Percentiles rank a stretch among this genome's conserved stretches.
Conservation (phyloP, 768 basidiomycete species). For the Tylopilus rubrobrunneus region DNA sequence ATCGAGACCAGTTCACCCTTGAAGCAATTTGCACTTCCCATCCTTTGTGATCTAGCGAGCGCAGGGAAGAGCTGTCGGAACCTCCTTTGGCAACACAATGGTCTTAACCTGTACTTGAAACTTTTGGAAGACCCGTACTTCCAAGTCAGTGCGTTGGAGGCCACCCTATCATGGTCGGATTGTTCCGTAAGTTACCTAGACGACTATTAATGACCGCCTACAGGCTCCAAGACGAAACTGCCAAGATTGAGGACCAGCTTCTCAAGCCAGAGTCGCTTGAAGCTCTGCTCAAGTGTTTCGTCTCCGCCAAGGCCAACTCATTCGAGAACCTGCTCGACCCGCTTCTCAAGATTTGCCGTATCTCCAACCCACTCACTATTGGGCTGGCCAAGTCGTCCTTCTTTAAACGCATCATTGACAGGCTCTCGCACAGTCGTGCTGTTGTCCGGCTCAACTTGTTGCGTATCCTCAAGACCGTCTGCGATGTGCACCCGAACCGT, state of each 20-base stretch:
- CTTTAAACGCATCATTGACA: conserved; percentile 83
- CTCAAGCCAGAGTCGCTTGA: conserved; percentile 63
- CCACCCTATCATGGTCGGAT: conserved; percentile 81
- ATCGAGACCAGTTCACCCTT: conserved; percentile 87
- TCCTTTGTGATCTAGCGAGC: conserved; percentile 93
- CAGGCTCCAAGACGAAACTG: conserved; percentile 94
- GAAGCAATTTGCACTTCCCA: conserved; percentile 95
- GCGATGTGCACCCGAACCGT: conserved; percentile 86
- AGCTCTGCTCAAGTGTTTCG: conserved; percentile 72
- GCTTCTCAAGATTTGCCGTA: conserved; percentile 85
- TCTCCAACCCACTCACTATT: conserved; percentile 71
- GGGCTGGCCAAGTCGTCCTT: conserved; percentile 78
- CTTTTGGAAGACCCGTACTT: conserved; percentile 85
- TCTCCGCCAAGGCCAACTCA: conserved; percentile 79
- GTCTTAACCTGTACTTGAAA: conserved; percentile 74
- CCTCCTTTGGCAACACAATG: conserved; percentile 90
- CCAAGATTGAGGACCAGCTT: conserved; percentile 87
- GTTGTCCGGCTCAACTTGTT: conserved; percentile 89
- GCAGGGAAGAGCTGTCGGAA: conserved; percentile 92
- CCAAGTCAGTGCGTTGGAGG: conserved; percentile 88
- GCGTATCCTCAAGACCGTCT: conserved; percentile 77
- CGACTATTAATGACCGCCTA: conserved; percentile 1
- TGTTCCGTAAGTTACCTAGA: background rate
- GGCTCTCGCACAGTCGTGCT: conserved; percentile 69
- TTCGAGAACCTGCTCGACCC: conserved; percentile 93